These are phyloP conservation scores for Fusarium sororula DNA, from an alignment of 2,329 filamentous ascomycete genomes.

Conservation along the genomic window DNA sequence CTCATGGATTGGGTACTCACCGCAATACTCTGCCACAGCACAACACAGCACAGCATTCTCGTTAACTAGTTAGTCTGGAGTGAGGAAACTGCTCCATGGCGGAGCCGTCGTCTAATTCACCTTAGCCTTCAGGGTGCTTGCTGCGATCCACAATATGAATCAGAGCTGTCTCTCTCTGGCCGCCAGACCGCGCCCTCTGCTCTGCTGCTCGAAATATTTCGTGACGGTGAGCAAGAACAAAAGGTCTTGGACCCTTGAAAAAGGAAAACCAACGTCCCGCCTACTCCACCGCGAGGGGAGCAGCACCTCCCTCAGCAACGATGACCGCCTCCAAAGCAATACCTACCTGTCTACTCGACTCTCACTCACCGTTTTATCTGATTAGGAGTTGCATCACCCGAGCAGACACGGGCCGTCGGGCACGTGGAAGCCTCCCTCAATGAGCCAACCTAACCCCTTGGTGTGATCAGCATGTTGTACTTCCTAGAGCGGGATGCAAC, in stretches of 20 bases:
- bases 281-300: not conserved
- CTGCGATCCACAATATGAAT: conserved; percentile 15
- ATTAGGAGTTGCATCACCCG: conserved; percentile 31
- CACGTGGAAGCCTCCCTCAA: conserved; percentile 33
- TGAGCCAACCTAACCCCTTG: conserved; percentile 16
- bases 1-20: conserved; percentile 26
- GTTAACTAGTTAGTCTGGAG: not conserved
- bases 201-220: not conserved
- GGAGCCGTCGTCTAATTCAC: conserved; percentile 6
- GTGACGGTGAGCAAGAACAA: conserved; percentile 11
- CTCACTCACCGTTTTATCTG: conserved; percentile 9
- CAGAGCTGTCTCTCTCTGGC: conserved; percentile 4
- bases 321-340: conserved; percentile 11
- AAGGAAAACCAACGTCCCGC: not conserved
- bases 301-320: not conserved
- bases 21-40: conserved; percentile 21
- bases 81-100: not conserved
- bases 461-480: conserved; percentile 28
- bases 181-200: conserved; percentile 28
- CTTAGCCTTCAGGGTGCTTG: not conserved
- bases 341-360: not conserved
- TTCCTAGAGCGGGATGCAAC: conserved; percentile 23
- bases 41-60: not conserved
- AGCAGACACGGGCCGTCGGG: conserved; percentile 27
- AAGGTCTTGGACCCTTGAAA: conserved; percentile 9